Evolutionary conservation across 177 flowering plant species (phyloP).

Genomic region (Vitis hybrid): DNA sequence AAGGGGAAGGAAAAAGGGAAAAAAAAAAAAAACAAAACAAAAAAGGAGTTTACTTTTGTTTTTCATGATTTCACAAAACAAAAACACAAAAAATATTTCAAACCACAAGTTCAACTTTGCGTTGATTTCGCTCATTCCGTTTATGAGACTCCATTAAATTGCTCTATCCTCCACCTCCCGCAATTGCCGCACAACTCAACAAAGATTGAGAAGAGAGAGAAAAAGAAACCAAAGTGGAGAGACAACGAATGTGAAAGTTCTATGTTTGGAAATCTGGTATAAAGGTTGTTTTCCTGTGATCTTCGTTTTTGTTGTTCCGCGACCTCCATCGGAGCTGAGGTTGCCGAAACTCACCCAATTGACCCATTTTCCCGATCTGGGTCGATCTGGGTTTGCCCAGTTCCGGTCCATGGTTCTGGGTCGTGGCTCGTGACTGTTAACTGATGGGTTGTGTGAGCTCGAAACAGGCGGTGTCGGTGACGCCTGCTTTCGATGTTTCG

Average conservation of each 20-base stretch:
- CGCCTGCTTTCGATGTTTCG: constrained; percentile 52
- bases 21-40: neutral
- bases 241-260: neutral
- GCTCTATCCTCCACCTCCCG: constrained; percentile 24
- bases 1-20: neutral
- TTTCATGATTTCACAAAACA: neutral
- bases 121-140: constrained; percentile 25
- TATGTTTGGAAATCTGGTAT: neutral
- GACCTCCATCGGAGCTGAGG: neutral
- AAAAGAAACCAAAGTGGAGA: neutral
- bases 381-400: constrained; percentile 6
- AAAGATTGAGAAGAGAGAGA: constrained; percentile 3
- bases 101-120: constrained; percentile 7
- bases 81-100: neutral
- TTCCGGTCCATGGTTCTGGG: neutral
- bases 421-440: neutral
- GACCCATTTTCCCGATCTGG: constrained; percentile 17
- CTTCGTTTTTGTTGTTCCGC: neutral
- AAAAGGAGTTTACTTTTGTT: neutral
- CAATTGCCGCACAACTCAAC: constrained; percentile 27
- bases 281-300: neutral
- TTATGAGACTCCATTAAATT: constrained; percentile 3
- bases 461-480: constrained; percentile 63
- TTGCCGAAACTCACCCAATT: neutral
- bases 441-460: constrained; percentile 63